Evolutionary conservation across 2,329 filamentous ascomycete species (phyloP).

Genomic region (Parastagonospora avenae): DNA sequence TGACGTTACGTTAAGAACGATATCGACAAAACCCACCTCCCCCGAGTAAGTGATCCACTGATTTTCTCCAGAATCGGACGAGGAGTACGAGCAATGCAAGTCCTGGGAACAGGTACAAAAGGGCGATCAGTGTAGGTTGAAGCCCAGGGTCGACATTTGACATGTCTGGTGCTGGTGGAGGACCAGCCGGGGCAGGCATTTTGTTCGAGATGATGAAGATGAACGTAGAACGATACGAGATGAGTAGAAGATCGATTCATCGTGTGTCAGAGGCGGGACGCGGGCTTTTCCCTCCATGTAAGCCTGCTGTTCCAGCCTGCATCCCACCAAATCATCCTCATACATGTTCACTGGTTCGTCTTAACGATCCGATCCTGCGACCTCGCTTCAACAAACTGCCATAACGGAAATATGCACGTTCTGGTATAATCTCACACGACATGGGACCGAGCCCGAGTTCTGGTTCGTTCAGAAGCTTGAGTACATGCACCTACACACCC

Average conservation of each 20-base stretch:
- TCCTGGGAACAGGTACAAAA: constrained; percentile 17
- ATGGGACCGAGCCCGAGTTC: background rate
- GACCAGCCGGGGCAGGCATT: background rate
- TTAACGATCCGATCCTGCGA: background rate
- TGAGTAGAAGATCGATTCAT: background rate
- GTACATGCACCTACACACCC: background rate
- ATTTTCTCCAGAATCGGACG: constrained; percentile 21
- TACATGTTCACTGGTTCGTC: background rate
- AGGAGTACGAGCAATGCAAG: constrained; percentile 13
- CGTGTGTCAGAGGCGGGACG: background rate
- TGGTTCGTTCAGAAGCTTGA: background rate
- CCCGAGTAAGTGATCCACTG: constrained; percentile 15
- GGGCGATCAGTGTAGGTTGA: constrained; percentile 17
- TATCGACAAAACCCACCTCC: constrained; percentile 15
- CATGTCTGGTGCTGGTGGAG: constrained; percentile 11
- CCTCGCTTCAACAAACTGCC: background rate
- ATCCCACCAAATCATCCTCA: no score
- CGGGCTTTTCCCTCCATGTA: no score
- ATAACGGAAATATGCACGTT: background rate
- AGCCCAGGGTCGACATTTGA: constrained; percentile 13
- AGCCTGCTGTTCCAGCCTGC: no score
- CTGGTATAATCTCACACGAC: background rate
- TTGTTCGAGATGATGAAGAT: background rate
- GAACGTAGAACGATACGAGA: background rate
- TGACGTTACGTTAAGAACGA: background rate